These are phyloP conservation scores for Populus nigra DNA, from an alignment of 345 rosid species.

Conservation along the genomic window DNA sequence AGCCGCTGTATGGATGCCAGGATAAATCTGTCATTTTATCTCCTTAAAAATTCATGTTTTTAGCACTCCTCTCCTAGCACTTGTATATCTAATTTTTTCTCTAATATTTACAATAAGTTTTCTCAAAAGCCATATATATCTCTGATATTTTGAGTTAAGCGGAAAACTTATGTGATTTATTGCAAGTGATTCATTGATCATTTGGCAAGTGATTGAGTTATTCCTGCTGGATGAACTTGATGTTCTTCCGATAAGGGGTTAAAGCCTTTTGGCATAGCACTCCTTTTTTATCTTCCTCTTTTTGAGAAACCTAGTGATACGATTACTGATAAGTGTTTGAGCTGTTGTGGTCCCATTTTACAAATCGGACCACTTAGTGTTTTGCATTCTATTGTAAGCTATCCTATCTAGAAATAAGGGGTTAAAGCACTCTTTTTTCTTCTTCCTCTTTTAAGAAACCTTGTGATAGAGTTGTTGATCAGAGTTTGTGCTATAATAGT, in stretches of 20 bases:
- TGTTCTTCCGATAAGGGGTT: too few species aligned
- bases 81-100: neutral
- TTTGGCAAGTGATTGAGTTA: neutral
- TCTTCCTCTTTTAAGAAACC: neutral
- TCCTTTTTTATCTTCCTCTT: neutral
- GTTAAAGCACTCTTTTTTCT: neutral
- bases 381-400: neutral
- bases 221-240: neutral
- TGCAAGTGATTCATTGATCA: neutral
- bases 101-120: too few species aligned
- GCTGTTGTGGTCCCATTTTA: neutral
- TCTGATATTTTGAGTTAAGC: neutral
- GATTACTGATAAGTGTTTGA: neutral
- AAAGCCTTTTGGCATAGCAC: neutral
- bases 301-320: neutral
- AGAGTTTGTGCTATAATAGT: neutral
- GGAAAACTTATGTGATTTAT: neutral
- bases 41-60: neutral
- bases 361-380: neutral
- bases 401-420: too few species aligned
- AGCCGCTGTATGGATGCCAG: neutral
- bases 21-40: neutral
- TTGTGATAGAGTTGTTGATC: neutral
- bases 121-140: neutral
- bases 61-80: neutral